phyloP scores from a whole-genome alignment of 2,329 filamentous ascomycete genomes.

The Paecilomyces sp. region DNA sequence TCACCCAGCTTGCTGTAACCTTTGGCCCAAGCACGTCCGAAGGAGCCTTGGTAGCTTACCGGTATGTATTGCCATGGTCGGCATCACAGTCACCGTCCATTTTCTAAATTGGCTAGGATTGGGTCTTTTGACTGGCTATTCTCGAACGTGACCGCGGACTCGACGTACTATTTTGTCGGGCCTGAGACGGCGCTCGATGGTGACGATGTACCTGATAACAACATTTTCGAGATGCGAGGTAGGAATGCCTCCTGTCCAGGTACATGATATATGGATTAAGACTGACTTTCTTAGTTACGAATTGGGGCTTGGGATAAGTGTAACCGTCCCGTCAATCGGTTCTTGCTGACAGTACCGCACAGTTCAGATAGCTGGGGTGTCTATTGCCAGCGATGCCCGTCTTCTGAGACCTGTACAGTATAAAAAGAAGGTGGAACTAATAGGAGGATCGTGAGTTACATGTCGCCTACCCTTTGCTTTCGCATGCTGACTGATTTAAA shows the following conservation, averaged over 20 bases:
- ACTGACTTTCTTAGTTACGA: conserved; percentile 40
- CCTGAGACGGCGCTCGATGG: conserved; percentile 38
- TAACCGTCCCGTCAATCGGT: background rate
- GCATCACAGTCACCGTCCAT: background rate
- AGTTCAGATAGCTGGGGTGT: conserved; percentile 50
- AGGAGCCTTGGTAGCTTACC: conserved; percentile 48
- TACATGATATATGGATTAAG: background rate
- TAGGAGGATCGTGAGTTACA: conserved; percentile 32
- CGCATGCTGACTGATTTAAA: conserved; percentile 42
- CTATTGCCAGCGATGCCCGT: conserved; percentile 38
- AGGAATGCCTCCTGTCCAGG: background rate
- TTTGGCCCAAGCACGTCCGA: conserved; percentile 48
- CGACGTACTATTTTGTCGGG: conserved; percentile 50
- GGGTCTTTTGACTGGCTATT: conserved; percentile 54
- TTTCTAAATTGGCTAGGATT: conserved; percentile 30
- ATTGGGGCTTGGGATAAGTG: conserved; percentile 52
- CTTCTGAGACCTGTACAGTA: conserved; percentile 38
- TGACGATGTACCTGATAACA: conserved; percentile 37
- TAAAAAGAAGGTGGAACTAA: conserved; percentile 35
- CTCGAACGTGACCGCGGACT: conserved; percentile 52
- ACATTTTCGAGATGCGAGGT: conserved; percentile 48
- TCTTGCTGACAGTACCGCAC: conserved; percentile 14
- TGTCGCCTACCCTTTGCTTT: conserved; percentile 24
- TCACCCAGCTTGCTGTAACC: conserved; percentile 40
- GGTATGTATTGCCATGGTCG: conserved; percentile 9